A percentile compares a stretch with the other conserved stretches of the same genome.
Evolutionary conservation across 2,329 filamentous ascomycete species (phyloP).

Genomic region (Ophiostoma piceae): DNA sequence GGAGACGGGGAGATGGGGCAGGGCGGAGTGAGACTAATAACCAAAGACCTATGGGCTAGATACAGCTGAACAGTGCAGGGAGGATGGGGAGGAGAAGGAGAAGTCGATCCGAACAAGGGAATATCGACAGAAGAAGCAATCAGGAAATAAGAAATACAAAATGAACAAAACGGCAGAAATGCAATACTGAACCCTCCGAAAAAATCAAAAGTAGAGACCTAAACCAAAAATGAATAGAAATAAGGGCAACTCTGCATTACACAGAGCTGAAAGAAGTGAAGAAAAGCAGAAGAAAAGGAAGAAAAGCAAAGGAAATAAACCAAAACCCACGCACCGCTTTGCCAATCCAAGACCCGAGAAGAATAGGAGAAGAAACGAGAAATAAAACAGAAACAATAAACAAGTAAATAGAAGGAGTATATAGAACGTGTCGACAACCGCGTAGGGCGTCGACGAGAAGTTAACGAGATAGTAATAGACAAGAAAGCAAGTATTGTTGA

Average conservation of each 20-base stretch:
- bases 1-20: not conserved
- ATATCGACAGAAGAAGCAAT: not conserved
- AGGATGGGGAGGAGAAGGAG: not conserved
- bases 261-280: conserved; percentile 7
- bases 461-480: not conserved
- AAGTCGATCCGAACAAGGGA: not conserved
- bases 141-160: no score
- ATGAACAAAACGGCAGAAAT: not conserved
- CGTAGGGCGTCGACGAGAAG: not conserved
- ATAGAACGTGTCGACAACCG: not conserved
- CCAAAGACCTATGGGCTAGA: not conserved
- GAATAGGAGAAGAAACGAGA: not conserved
- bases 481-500: not conserved
- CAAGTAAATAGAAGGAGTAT: conserved; percentile 5
- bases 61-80: not conserved
- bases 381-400: not conserved
- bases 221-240: conserved; percentile 3
- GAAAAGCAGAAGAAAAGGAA: not conserved
- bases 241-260: not conserved
- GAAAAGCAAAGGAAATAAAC: not conserved
- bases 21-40: not conserved
- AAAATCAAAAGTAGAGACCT: not conserved
- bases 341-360: not conserved
- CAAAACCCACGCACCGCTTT: conserved; percentile 12
- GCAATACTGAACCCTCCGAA: not conserved